Percentiles rank a stretch among this genome's conserved stretches.
Conservation (phyloP, 331 rosid species). For the Arachis monticola region DNA sequence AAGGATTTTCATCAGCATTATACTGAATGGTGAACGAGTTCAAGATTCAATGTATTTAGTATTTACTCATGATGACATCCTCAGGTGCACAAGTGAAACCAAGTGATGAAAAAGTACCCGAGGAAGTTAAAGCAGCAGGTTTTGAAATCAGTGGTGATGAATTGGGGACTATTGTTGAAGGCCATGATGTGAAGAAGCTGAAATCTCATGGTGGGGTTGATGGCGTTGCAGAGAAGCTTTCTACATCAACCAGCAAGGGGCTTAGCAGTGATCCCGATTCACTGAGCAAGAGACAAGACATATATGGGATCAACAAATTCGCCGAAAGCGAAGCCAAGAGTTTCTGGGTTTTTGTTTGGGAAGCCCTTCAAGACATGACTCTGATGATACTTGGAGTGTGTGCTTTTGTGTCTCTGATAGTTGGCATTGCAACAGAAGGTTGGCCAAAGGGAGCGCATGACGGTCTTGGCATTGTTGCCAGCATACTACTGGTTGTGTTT, state of each 20-base stretch:
- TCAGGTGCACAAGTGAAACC: conserved; percentile 67
- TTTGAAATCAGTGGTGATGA: conserved; percentile 84
- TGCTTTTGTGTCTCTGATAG: conserved; percentile 79
- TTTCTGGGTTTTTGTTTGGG: conserved; percentile 94
- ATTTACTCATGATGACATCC: conserved; percentile 28
- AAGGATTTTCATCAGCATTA: conserved; percentile 37
- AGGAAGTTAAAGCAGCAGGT: conserved; percentile 81
- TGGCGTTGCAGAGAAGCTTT: conserved; percentile 78
- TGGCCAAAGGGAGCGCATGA: conserved; percentile 99
- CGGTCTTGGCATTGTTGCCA: conserved; percentile 96
- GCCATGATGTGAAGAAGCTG: conserved; percentile 81
- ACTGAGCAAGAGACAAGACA: conserved; percentile 55
- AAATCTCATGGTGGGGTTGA: conserved; percentile 69
- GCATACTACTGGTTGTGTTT: conserved; percentile 90
- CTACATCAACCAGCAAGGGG: conserved; percentile 66
- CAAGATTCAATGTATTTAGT: conserved; percentile 29
- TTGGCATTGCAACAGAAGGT: conserved; percentile 88
- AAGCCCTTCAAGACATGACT: conserved; percentile 98
- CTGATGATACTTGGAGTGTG: conserved; percentile 94
- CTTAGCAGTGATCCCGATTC: conserved; percentile 49
- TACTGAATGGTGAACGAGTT: conserved; percentile 17
- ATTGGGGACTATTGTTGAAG: conserved; percentile 90
- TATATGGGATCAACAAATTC: conserved; percentile 85
- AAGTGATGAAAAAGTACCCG: conserved; percentile 73
- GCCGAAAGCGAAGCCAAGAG: conserved; percentile 69